These are phyloP conservation scores for Rhizopogon salebrosus DNA, from an alignment of 768 basidiomycete species.

Conservation along the genomic window DNA sequence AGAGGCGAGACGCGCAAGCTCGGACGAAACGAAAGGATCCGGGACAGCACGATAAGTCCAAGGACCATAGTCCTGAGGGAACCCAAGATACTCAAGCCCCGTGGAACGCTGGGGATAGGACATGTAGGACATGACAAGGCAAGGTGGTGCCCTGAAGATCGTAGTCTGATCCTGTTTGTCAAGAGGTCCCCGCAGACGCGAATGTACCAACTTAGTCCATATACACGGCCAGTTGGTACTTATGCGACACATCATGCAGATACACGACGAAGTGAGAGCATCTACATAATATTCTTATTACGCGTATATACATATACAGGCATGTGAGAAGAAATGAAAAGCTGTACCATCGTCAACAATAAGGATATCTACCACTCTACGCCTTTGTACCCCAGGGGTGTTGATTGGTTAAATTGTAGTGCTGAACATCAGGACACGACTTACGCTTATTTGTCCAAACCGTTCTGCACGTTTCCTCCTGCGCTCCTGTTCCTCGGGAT, in stretches of 20 bases:
- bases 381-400: not conserved
- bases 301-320: not conserved
- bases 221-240: no score
- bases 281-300: not conserved
- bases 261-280: no score
- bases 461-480: slow-evolving; percentile 61
- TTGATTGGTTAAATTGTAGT: not conserved
- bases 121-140: not conserved
- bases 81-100: not conserved
- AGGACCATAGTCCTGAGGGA: slow-evolving; percentile 10
- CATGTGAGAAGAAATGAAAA: not conserved
- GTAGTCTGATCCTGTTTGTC: no score
- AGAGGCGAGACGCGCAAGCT: slow-evolving; percentile 35
- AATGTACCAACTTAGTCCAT: no score
- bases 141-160: no score
- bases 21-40: slow-evolving; percentile 36
- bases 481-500: slow-evolving; percentile 53
- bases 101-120: not conserved
- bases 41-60: slow-evolving; percentile 26
- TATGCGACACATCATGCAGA: no score
- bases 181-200: no score
- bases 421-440: not conserved
- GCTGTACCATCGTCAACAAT: not conserved
- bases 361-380: not conserved
- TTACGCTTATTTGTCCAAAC: slow-evolving; percentile 34